phyloP scores from a whole-genome alignment of 768 basidiomycete species.

The Nidularia pulvinata region DNA sequence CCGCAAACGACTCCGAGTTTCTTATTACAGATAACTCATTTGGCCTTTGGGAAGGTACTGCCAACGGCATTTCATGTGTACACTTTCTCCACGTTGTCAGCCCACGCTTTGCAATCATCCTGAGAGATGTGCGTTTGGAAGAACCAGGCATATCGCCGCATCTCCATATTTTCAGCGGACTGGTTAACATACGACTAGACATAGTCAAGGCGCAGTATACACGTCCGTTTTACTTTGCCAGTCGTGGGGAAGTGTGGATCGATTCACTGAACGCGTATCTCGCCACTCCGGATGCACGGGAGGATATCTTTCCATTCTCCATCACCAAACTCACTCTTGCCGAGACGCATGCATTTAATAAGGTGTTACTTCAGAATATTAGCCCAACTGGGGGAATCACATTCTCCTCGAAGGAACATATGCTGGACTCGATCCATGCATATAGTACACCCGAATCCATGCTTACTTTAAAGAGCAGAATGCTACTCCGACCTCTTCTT shows the following conservation, averaged over 20 bases:
- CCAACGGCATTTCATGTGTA: conserved; percentile 12
- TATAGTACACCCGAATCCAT: no score
- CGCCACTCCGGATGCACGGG: conserved; percentile 10
- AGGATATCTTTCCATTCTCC: conserved; percentile 21
- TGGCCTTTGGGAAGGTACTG: conserved; percentile 28
- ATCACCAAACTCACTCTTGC: conserved; percentile 21
- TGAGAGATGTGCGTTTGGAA: conserved; percentile 14
- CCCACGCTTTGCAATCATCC: conserved; percentile 26
- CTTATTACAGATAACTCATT: conserved; percentile 26
- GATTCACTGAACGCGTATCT: conserved; percentile 13
- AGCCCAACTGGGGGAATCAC: conserved; percentile 18
- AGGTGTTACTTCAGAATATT: conserved; percentile 19
- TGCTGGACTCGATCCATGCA: conserved; percentile 16
- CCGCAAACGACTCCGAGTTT: conserved; percentile 27
- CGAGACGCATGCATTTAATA: conserved; percentile 25
- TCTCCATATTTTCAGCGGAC: conserved; percentile 9
- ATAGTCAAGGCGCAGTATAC: conserved; percentile 9
- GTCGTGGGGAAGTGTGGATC: background rate
- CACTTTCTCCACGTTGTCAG: conserved; percentile 31
- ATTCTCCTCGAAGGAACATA: conserved; percentile 15
- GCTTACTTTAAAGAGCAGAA: no score
- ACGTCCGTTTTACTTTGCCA: conserved; percentile 3
- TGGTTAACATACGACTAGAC: conserved; percentile 17
- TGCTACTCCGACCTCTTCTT: no score
- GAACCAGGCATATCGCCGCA: background rate